Base-by-base conservation (phyloP, 2,329 filamentous ascomycete species). In the Berkeleyomyces rouxiae region DNA sequence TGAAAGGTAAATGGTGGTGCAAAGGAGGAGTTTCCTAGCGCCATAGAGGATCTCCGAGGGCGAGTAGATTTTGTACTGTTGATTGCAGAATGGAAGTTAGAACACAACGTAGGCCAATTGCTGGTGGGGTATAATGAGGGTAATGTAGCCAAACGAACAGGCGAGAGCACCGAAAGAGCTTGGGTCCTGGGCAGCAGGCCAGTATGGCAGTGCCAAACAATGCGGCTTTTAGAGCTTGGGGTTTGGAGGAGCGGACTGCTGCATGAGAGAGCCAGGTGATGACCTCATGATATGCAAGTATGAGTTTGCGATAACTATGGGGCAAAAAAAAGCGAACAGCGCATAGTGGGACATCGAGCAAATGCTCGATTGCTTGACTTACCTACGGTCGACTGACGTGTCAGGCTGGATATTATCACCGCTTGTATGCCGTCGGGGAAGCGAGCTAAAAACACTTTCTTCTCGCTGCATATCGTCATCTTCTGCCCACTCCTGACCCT, bases 61-160 rank as follows among this genome's bases (percentile, higher is more conserved):
- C 86, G 81, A 74, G 88, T 79, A 66, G 75, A 74, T 57, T 78
- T 79, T 67, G 86, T 84, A 59, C 82, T 84, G 64, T 55, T 66
- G 23, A n/a, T 51, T 37, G 31, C 31, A 40, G 51, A 57, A 61
- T 47, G 31, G 39, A 33, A 44, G 46, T 46, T 57, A 53, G 46
- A 55, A 49, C 9, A 1, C 11, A 31, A 37, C 43, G 31, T 49
- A 37, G 7, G 10, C 16, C 11, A 4, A 16, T 10, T 36, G 11
- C 9, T 49, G n/a, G n/a, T 9, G 3, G n/a, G 43, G 39, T 36
- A 16, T 9, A 58, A 66, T 75, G 66, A 74, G 87, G 84, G 42
- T 3, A 33, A 13, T 47, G 9, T 33, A n/a, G 55, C 37, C 31
- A 44, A 40, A 23, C n/a, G 11, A 58, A 43, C 43, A 42, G n/a